phyloP scores from a whole-genome alignment of 768 basidiomycete species.

The Pleurotus sapidus region DNA sequence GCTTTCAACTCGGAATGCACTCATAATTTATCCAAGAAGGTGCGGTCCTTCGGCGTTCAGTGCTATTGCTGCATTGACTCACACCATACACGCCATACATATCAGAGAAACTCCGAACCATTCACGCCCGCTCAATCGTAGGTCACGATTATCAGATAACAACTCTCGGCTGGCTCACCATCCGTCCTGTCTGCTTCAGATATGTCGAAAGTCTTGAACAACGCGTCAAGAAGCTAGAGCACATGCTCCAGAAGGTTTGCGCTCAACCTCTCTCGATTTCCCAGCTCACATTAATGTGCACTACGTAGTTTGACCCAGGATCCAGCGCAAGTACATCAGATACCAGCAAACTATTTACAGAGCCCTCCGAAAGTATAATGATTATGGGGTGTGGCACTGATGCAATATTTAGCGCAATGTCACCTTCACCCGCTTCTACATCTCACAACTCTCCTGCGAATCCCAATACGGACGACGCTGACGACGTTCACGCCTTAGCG shows the following conservation, averaged over 20 bases:
- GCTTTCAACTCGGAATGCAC: conserved; percentile 64
- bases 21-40: conserved; percentile 46
- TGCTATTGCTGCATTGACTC: neutral
- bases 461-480: conserved; percentile 28
- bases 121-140: too few species aligned
- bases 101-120: too few species aligned
- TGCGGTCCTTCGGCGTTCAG: conserved; percentile 27
- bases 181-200: conserved; percentile 16
- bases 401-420: neutral
- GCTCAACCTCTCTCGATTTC: neutral
- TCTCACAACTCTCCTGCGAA: conserved; percentile 10
- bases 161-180: too few species aligned
- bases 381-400: neutral
- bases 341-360: conserved; percentile 30
- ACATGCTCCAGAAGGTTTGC: conserved; percentile 42
- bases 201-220: conserved; percentile 64
- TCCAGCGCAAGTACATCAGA: conserved; percentile 54
- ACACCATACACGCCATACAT: too few species aligned
- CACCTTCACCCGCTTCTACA: neutral
- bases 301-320: conserved; percentile 62
- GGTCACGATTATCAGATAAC: too few species aligned
- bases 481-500: conserved; percentile 23
- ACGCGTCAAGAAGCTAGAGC: conserved; percentile 60
- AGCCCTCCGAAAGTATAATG: conserved; percentile 1
- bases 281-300: neutral